Evolutionary conservation across 805 yeast species (phyloP), one percentile per base, ranked within the genome.

Genomic region (Saccharomycopsis babjevae): DNA sequence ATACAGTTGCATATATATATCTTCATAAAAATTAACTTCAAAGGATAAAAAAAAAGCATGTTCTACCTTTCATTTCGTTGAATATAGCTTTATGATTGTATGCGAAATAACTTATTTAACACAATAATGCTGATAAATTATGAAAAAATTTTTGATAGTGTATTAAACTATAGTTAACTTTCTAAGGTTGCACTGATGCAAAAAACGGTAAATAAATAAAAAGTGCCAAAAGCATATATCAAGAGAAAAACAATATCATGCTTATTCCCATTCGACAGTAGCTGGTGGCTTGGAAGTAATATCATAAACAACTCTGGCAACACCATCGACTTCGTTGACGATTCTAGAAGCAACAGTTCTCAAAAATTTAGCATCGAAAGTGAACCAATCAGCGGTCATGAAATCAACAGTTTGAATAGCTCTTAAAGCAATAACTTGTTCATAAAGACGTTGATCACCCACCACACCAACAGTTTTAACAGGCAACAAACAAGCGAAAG

Each of bases 341-440:
- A 94, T 94, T 82, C 99, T 86, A 54, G 96, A 83, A 61, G 97
- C 90, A 63, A 92, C 97, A 66, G 79, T 84, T 83, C 93, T 94
- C 76, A 94, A 82, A 85, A 94, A 94, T 58, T 83, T 73, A 66
- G 93, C 93, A 69, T 92, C 97, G 72, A 94, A 94, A 66, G 87
- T 88, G 74, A 77, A 94, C 99, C 99, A 94, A 77, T 94, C 99
- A 65, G 99, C 99, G 70, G 99, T 94, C 99, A 94, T 94, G 83
- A 94, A 94, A 78, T 94, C 99, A 64, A 85, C 83, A 60, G 99
- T 94, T 79, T 92, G 97, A 69, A 94, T 90, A 68, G 99, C 99
- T 78, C 99, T 88, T 73, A 94, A 83, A 57, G 99, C 99, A 79
- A 94, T 94, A 65, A 94, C 99, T 79, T 94, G 99, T 75, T 94